Evolutionary conservation across 371 early-diverging fungal genomes (phyloP), one percentile per base, ranked within the genome.

Genomic region (Apophysomyces variabilis): DNA sequence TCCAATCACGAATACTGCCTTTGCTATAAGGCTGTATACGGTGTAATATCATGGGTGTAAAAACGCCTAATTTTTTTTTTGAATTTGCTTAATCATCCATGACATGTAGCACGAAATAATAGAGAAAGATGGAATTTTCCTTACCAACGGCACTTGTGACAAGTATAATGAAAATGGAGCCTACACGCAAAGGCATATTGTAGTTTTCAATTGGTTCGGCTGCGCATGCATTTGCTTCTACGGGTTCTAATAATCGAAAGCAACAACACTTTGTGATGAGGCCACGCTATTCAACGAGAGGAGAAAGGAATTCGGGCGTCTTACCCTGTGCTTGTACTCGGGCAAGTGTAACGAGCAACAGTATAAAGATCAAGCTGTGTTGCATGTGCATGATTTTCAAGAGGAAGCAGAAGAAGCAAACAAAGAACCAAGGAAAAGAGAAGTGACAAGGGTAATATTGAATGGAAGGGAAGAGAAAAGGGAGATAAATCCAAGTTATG

Each of bases 31-130:
- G 71, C 5, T 67, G 65, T 8, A 77, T 73, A 12, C 72, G 66
- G 37, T 78, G 77, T 11, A 81, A 58, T 4, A 73, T 35, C 44
- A 81, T 74, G 16, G 82, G 82, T 11, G 69, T 64, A 60, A 72
- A 80, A 4, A 66, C 68, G 21, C 79, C 82, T 41, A 65, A 56
- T n/a, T 6, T 7, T 45, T 11, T 7, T 45, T 45, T 45, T n/a
- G 46, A 13, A 26, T 26, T 26, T 26, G 32, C 32, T 26, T 26
- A 26, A 26, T 45, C 13, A 18, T 13, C 46, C 6, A 13, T 16
- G 16, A 45, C 46, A 13, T 43, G 9, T 45, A 41, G 5, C 61
- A 60, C 21, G 39, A 44, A 8, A 60, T 41, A 39, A 60, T 60
- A 2, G 2, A 21, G 21, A 14, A 12, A 45, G 32, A 2, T 26